Base-by-base conservation (phyloP, 2,329 filamentous ascomycete genomes). In the Herpotrichia juniperi region DNA sequence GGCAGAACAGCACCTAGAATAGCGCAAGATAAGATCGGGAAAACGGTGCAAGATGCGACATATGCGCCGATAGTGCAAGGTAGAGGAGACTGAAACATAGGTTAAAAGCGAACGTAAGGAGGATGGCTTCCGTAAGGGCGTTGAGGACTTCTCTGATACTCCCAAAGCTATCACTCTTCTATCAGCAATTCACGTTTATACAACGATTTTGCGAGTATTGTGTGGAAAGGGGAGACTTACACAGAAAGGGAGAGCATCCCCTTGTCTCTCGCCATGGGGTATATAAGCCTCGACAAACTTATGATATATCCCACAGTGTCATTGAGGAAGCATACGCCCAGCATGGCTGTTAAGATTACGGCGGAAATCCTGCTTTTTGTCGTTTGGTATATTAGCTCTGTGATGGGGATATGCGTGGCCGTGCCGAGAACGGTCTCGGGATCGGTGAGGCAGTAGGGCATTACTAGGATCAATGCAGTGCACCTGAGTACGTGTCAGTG, bases 21-120 rank as follows among this genome's bases (percentile, higher is more conserved):
- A 6, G 71, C 76, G 26, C 79, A 80, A 1, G 78, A 79, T 1
- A 80, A 63, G 50, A 79, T 79, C 1, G 80, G 69, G 39, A 80
- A 74, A 11, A 80, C 74, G 12, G 78, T 79, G 56, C 73, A 77
- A 19, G 72, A 76, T 3, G 78, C 74, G 0, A 78, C 71, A 51
- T 79, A 78, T 6, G 78, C 78, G 46, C 74, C 76, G 43, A 81
- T 81, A 1, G 79, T 78, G 10, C 78, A 0, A 79, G 68, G 49
- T 79, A 81, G 4, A 81, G 66, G 1, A 80, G 69, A 1, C 78
- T 78, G 37, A 81, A 79, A 12, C 77, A 57, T 19, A 76, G 68
- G 52, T 80, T 77, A 56, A 80, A 76, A 4, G 72, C 56, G n/a
- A 69, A 75, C n/a, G 74, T 68, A 6, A 76, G 53, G 4, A 78